Evolutionary conservation across 1,139 yeast species (phyloP), one percentile per base, ranked within the genome.

Genomic region (Scheffersomyces stambukii): DNA sequence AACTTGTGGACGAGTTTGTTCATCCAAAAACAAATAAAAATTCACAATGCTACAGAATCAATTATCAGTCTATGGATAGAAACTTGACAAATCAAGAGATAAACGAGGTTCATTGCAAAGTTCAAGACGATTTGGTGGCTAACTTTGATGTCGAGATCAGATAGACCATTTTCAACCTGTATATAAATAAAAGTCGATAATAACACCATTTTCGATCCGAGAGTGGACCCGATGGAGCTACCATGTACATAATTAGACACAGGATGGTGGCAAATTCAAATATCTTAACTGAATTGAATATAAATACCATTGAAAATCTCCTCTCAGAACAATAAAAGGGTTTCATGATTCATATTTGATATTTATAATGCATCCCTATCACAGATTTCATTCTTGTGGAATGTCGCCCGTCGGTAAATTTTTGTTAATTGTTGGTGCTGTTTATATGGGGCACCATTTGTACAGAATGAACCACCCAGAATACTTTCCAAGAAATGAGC

Each of bases 1-100:
- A 70, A 23, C 58, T 83, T 29, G 72, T 85, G 26, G 98, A 91
- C 52, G 82, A 82, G 47, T 91, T 89, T 50, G 67, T 64, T 8
- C 95, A 89, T 52, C 95, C 95, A 21, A 85, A 85, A 48, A 81
- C 93, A 0, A 77, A 79, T 3, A 75, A 68, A 42, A 74, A 62
- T 39, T 82, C 95, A 7, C 83, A 84, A 48, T 88, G 96, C 58
- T 91, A 85, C 67, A 70, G 98, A 46, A 74, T 91, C 33, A 81
- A 82, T 50, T 91, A 88, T 58, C 97, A 91, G 58, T 83, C 95
- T 2, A 89, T 93, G 97, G 97, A 91, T 47, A 72, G 96, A 48
- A 82, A 81, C 37, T 66, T 91, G 42, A 86, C 95, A 19, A 84
- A 83, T 50, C 76, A 71, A 1, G 96, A 88, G 52, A 71, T 89